Evolutionary conservation across 768 basidiomycete species (phyloP).

Genomic region (Strobilomyces dryophilus): DNA sequence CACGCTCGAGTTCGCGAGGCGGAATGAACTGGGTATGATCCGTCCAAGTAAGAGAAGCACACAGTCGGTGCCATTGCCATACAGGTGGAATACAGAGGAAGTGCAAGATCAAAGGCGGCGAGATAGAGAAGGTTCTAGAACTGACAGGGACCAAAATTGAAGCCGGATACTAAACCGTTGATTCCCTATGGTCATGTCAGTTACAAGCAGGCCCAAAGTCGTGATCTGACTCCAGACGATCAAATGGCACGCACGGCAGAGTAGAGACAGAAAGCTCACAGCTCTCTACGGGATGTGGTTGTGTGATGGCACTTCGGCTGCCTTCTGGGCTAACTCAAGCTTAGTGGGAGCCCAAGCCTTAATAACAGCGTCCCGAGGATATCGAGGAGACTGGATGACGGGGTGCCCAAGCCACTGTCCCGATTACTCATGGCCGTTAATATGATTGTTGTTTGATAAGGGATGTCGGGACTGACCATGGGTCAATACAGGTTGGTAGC

Average conservation of each 20-base stretch:
- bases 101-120: conserved; percentile 67
- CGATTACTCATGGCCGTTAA: not conserved
- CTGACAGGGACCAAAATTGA: conserved; percentile 72
- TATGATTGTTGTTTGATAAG: not conserved
- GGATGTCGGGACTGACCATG: not conserved
- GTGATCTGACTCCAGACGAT: too few relatives aligned
- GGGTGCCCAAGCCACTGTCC: not conserved
- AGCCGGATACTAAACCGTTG: conserved; percentile 61
- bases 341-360: not conserved
- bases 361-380: not conserved
- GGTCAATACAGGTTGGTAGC: not conserved
- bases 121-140: conserved; percentile 71
- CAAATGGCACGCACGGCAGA: conserved; percentile 40
- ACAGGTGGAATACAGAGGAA: conserved; percentile 52
- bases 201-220: not conserved
- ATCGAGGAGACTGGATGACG: not conserved
- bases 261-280: conserved; percentile 60
- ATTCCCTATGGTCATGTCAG: conserved; percentile 43
- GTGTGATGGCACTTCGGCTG: too few relatives aligned
- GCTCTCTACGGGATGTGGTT: conserved; percentile 46
- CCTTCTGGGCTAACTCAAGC: not conserved
- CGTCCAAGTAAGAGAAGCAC: conserved; percentile 64
- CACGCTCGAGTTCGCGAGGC: not conserved
- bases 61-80: conserved; percentile 46
- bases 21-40: conserved; percentile 51